A percentile compares a stretch with the other conserved stretches of the same genome.
Evolutionary conservation across 73 alveolate genomes (phyloP).

Genomic region (Paramecium pentaurelia): DNA sequence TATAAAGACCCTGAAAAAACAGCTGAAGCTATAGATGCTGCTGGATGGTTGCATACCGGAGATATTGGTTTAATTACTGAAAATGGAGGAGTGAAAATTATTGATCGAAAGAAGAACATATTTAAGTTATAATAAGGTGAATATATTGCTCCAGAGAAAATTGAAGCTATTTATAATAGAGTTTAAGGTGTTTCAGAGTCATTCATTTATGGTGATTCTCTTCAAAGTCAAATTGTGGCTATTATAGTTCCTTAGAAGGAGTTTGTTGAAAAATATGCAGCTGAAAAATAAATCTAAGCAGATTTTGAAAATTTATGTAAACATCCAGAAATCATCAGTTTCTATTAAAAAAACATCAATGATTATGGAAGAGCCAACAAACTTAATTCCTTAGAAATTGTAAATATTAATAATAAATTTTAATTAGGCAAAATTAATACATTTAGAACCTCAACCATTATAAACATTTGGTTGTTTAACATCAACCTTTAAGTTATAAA

Average conservation of each 20-base stretch:
- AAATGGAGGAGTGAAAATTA: slow-evolving; percentile 84
- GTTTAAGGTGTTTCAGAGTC: slow-evolving; percentile 76
- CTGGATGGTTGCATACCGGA: slow-evolving; percentile 94
- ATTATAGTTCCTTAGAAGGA: slow-evolving; percentile 81
- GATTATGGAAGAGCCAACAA: slow-evolving; percentile 37
- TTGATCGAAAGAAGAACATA: slow-evolving; percentile 97
- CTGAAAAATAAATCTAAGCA: not conserved
- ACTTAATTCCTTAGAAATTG: slow-evolving; percentile 50
- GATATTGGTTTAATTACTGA: slow-evolving; percentile 84
- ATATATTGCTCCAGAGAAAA: slow-evolving; percentile 96
- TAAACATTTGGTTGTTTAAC: not conserved
- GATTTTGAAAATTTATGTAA: slow-evolving; percentile 33
- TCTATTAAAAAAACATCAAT: not conserved
- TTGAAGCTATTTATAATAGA: slow-evolving; percentile 79
- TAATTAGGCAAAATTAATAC: not conserved
- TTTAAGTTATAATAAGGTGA: slow-evolving; percentile 97
- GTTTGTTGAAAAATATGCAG: slow-evolving; percentile 63
- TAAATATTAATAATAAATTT: not conserved
- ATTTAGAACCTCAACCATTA: slow-evolving; percentile 50
- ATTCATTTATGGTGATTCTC: slow-evolving; percentile 93
- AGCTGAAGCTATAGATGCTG: slow-evolving; percentile 79
- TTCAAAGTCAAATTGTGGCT: slow-evolving; percentile 73
- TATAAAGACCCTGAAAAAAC: slow-evolving; percentile 76
- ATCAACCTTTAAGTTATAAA: not conserved
- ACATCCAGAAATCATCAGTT: not conserved